Conservation (phyloP, 306 rosid species). For the Malus fusca region DNA sequence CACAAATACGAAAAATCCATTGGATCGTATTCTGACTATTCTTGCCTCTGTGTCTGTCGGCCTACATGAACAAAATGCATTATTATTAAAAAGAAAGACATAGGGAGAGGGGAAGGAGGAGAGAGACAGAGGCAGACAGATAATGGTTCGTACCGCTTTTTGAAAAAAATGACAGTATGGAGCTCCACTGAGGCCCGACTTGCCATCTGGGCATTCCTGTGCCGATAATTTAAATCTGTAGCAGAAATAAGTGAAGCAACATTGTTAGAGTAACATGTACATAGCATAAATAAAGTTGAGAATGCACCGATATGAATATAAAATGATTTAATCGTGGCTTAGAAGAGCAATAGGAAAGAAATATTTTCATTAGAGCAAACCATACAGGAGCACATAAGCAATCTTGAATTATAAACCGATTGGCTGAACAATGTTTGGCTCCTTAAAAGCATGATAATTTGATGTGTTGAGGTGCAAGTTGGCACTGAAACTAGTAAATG, state of each 20-base stretch:
- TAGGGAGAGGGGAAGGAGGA: background rate
- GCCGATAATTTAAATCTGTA: conserved; percentile 91
- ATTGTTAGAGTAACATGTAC: background rate
- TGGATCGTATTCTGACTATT: conserved; percentile 89
- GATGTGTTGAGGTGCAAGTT: background rate
- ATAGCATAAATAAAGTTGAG: background rate
- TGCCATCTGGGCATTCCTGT: conserved; percentile 96
- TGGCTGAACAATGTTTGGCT: background rate
- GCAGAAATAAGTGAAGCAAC: conserved; percentile 13
- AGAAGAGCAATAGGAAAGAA: background rate
- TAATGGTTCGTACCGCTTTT: conserved; percentile 44
- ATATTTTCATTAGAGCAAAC: background rate
- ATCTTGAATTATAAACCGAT: background rate
- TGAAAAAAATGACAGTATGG: conserved; percentile 75
- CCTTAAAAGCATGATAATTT: background rate
- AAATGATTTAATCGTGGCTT: background rate
- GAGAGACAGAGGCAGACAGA: background rate
- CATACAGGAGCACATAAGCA: background rate
- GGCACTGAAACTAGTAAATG: background rate
- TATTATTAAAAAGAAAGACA: conserved; percentile 15
- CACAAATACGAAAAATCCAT: conserved; percentile 89
- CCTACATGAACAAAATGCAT: conserved; percentile 39
- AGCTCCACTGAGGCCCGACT: conserved; percentile 92
- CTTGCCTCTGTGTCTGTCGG: conserved; percentile 89
- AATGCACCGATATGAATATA: background rate